A percentile compares a stretch with the other conserved stretches of the same genome.
These are phyloP conservation scores for Proliferodiscus dingleyae DNA, from an alignment of 2,329 filamentous ascomycete genomes.

Conservation along the genomic window DNA sequence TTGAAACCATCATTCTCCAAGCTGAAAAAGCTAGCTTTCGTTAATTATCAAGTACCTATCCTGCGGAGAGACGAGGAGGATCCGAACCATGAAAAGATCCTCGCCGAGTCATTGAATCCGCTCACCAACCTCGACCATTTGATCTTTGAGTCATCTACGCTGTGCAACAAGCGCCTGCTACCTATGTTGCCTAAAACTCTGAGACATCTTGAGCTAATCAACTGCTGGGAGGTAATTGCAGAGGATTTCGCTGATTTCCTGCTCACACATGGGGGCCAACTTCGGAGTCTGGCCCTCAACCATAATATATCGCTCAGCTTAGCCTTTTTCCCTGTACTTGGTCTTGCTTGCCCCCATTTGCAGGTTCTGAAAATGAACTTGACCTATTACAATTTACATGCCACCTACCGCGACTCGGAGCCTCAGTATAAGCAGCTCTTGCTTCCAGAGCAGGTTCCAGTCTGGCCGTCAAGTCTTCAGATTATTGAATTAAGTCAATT, in stretches of 20 bases:
- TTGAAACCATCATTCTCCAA: constrained; percentile 49
- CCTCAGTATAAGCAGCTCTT: constrained; percentile 70
- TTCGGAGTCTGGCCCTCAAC: constrained; percentile 64
- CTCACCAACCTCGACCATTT: constrained; percentile 64
- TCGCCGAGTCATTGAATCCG: constrained; percentile 41
- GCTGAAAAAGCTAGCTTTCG: constrained; percentile 53
- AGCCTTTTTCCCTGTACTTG: constrained; percentile 65
- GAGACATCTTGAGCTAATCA: constrained; percentile 65
- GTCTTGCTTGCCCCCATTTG: constrained; percentile 63
- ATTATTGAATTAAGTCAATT: constrained; percentile 72
- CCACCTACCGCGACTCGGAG: constrained; percentile 64
- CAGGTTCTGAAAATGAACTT: constrained; percentile 71
- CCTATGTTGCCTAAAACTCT: constrained; percentile 62
- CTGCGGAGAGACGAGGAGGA: constrained; percentile 28
- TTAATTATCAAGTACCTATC: constrained; percentile 59
- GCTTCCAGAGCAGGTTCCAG: constrained; percentile 59
- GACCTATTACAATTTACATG: constrained; percentile 68
- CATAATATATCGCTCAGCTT: constrained; percentile 78
- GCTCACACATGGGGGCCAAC: constrained; percentile 57
- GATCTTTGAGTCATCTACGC: constrained; percentile 68
- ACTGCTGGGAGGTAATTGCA: constrained; percentile 72
- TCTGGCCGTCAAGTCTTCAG: constrained; percentile 71
- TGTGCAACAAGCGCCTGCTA: constrained; percentile 66
- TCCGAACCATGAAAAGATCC: constrained; percentile 36
- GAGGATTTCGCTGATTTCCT: constrained; percentile 63